Conservation (phyloP, 2,329 filamentous ascomycete species). For the Stagonosporopsis cucurbitacearum region DNA sequence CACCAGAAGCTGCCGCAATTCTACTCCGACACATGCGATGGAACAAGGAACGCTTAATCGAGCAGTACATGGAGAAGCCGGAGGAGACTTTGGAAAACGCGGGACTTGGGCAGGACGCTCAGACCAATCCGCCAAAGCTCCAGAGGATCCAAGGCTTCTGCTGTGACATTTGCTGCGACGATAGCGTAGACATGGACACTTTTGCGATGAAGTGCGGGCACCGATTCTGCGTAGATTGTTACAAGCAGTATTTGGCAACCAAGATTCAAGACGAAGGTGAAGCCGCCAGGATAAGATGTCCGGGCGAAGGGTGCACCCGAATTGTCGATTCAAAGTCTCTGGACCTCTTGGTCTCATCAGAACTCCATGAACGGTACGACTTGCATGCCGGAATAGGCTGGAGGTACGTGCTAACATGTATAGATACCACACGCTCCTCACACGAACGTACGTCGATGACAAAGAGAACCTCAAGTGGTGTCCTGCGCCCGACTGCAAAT, state of each 20-base stretch:
- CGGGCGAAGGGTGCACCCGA: constrained; percentile 82
- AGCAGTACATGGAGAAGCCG: constrained; percentile 92
- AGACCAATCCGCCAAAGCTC: constrained; percentile 65
- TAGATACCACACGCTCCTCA: constrained; percentile 85
- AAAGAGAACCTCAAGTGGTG: constrained; percentile 97
- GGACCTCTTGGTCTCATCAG: constrained; percentile 71
- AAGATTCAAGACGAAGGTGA: constrained; percentile 97
- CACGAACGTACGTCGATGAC: constrained; percentile 94
- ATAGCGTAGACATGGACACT: constrained; percentile 75
- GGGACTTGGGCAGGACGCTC: constrained; percentile 68
- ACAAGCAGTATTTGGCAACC: constrained; percentile 85
- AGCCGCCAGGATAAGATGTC: constrained; percentile 92
- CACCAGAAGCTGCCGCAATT: constrained; percentile 88
- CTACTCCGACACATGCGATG: constrained; percentile 87
- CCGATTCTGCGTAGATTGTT: constrained; percentile 91
- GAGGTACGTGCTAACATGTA: constrained; percentile 21
- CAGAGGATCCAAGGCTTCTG: constrained; percentile 76
- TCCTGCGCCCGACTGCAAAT: constrained; percentile 94
- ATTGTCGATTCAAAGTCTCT: constrained; percentile 92
- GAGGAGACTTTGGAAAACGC: constrained; percentile 82
- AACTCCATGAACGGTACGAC: constrained; percentile 62
- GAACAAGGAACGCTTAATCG: constrained; percentile 95
- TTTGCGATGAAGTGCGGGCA: constrained; percentile 97
- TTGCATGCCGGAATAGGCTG: not conserved
- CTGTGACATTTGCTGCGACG: constrained; percentile 97